Percentiles rank a stretch among this genome's conserved stretches.
These are phyloP conservation scores for Chalaropsis ovoidea DNA, from an alignment of 2,329 filamentous ascomycete species.

Conservation along the genomic window DNA sequence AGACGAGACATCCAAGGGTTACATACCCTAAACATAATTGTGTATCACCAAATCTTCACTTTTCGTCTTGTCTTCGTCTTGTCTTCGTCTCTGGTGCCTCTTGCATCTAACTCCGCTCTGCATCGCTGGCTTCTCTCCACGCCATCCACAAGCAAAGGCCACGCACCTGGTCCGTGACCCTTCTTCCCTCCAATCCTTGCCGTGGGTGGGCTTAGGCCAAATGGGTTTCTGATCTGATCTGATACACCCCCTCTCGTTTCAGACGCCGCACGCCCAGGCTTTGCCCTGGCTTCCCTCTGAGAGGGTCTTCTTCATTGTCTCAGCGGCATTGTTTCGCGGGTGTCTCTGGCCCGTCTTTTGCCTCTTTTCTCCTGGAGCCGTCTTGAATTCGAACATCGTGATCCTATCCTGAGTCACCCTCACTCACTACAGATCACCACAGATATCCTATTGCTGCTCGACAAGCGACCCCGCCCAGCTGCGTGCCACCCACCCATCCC, in stretches of 20 bases:
- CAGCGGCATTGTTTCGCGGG: not conserved
- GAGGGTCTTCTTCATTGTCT: not conserved
- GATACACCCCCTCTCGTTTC: slow-evolving; percentile 14
- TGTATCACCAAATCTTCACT: too few relatives aligned
- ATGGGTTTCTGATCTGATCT: slow-evolving; percentile 9
- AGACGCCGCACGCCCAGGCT: slow-evolving; percentile 3
- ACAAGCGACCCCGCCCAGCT: not conserved
- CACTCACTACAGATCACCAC: not conserved
- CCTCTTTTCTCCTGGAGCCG: not conserved
- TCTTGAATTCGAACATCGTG: not conserved
- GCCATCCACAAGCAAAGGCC: not conserved
- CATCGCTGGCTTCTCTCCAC: too few relatives aligned
- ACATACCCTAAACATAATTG: too few relatives aligned
- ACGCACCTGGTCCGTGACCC: not conserved
- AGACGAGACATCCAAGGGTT: too few relatives aligned
- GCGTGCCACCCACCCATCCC: too few relatives aligned
- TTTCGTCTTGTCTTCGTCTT: too few relatives aligned
- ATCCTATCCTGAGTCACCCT: not conserved
- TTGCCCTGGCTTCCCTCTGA: not conserved
- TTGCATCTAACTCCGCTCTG: too few relatives aligned
- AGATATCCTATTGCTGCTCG: not conserved
- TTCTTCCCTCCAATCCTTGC: slow-evolving; percentile 4
- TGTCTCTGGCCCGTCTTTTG: not conserved
- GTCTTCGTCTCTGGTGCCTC: too few relatives aligned
- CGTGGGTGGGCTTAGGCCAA: not conserved